Conservation (phyloP, 441 rosid species). For the Flueggea neowawraea region DNA sequence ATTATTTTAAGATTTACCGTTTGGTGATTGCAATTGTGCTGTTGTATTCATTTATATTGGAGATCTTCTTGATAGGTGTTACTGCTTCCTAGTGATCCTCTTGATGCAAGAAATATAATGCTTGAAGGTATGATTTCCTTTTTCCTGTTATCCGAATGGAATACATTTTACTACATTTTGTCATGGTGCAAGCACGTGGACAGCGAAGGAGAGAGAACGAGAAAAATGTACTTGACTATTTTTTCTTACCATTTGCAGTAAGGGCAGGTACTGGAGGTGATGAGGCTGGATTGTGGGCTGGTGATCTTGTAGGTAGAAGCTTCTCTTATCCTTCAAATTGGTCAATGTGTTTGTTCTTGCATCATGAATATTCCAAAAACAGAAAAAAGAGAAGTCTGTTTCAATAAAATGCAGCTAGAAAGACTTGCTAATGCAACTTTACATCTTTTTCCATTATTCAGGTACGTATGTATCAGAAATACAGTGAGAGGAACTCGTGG, state of each 20-base stretch:
- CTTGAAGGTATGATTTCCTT: constrained; percentile 73
- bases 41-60: constrained; percentile 2
- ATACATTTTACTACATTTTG: too few species aligned
- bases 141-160: too few species aligned
- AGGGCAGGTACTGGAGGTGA: constrained; percentile 99
- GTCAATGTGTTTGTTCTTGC: constrained; percentile 2
- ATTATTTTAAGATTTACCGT: too few species aligned
- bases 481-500: constrained; percentile 83
- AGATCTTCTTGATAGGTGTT: constrained; percentile 41
- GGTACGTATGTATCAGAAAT: constrained; percentile 91
- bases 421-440: constrained; percentile 16
- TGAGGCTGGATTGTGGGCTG: constrained; percentile 99
- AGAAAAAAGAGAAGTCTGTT: too few species aligned
- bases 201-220: too few species aligned
- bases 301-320: constrained; percentile 99
- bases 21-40: too few species aligned
- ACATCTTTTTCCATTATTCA: constrained; percentile 24
- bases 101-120: constrained; percentile 92
- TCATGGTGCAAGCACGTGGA: too few species aligned
- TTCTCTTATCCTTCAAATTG: constrained; percentile 39
- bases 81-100: constrained; percentile 91
- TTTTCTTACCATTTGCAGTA: constrained; percentile 41
- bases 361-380: background rate
- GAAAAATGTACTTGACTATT: too few species aligned
- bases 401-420: too few species aligned